These are phyloP conservation scores for Rhynchospora breviuscula DNA, from an alignment of 176 grass and related monocot species.

Conservation along the genomic window DNA sequence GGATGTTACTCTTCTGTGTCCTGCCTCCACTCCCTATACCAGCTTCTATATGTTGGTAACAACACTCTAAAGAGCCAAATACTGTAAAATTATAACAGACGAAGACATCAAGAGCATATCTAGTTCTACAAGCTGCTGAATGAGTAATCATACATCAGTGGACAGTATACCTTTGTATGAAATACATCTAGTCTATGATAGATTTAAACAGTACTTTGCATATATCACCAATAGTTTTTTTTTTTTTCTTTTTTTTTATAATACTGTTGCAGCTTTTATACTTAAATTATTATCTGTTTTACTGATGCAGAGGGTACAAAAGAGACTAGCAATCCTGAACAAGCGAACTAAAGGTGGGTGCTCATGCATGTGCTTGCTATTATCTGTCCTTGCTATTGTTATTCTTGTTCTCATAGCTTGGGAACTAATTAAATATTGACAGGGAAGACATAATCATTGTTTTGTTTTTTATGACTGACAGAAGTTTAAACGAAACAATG, in stretches of 20 bases:
- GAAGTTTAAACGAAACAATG: background rate
- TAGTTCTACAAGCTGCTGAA: background rate
- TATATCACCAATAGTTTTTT: background rate
- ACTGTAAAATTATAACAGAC: background rate
- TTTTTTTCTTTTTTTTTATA: background rate
- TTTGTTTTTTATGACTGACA: background rate
- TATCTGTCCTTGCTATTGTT: slow-evolving; percentile 32
- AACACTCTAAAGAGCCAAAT: background rate
- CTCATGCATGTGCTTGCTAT: slow-evolving; percentile 39
- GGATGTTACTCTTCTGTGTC: background rate
- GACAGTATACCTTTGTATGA: background rate
- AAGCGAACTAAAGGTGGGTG: slow-evolving; percentile 34
- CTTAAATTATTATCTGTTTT: background rate
- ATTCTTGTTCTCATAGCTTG: slow-evolving; percentile 34
- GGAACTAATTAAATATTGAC: slow-evolving; percentile 33
- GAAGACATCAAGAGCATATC: background rate
- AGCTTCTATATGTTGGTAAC: background rate
- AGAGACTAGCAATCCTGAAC: slow-evolving; percentile 42
- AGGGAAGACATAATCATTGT: background rate
- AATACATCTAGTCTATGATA: background rate
- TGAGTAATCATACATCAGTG: background rate
- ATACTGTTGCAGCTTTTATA: background rate
- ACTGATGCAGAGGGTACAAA: slow-evolving; percentile 40
- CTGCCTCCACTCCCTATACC: background rate
- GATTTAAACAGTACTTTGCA: background rate